Conservation (phyloP, 1,139 yeast species). For the Lodderomyces elongisporus region DNA sequence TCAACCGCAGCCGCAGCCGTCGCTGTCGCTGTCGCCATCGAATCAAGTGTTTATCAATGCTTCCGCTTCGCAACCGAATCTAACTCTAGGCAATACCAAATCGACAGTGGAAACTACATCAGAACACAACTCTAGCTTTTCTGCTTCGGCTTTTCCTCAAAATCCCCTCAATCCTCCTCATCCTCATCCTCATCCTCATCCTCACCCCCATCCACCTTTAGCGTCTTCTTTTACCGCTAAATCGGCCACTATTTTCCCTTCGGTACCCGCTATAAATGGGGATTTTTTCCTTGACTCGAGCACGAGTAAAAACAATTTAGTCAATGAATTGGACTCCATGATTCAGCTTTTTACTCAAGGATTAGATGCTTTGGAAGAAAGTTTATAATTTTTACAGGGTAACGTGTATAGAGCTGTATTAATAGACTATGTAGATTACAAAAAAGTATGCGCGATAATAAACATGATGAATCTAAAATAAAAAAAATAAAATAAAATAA, state of each 20-base stretch:
- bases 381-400: too few relatives aligned
- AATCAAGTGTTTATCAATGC: too few relatives aligned
- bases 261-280: conserved; percentile 32
- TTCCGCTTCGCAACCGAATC: conserved; percentile 5
- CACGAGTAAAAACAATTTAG: conserved; percentile 31
- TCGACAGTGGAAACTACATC: too few relatives aligned
- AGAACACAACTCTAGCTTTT: too few relatives aligned
- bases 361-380: conserved; percentile 36
- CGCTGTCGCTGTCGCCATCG: background rate
- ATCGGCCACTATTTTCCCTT: conserved; percentile 23
- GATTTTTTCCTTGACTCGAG: conserved; percentile 36
- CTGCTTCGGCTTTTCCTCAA: background rate
- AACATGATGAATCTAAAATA: too few relatives aligned
- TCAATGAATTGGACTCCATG: conserved; percentile 37
- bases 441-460: too few relatives aligned
- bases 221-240: background rate
- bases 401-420: too few relatives aligned
- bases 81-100: too few relatives aligned
- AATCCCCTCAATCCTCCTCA: background rate
- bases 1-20: conserved; percentile 6
- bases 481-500: too few relatives aligned
- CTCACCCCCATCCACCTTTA: background rate
- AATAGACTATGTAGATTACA: too few relatives aligned
- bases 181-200: background rate
- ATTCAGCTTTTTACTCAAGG: conserved; percentile 37